A percentile compares a stretch with the other conserved stretches of the same genome.
Evolutionary conservation across 2,329 filamentous ascomycete genomes (phyloP).

Genomic region (Pseudonectria foliicola): DNA sequence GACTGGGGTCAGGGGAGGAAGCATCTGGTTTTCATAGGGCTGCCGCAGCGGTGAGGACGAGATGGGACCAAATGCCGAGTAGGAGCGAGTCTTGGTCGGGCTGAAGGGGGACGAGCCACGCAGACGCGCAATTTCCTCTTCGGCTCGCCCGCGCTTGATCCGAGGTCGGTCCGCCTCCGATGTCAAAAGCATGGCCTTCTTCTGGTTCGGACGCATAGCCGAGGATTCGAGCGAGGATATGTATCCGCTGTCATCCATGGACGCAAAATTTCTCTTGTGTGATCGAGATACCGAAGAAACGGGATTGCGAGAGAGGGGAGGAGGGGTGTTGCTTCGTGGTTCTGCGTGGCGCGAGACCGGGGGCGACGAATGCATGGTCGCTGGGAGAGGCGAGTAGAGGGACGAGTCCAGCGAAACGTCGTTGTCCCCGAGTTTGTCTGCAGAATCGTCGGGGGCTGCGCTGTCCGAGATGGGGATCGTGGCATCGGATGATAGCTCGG

Average conservation of each 20-base stretch:
- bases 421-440: conserved; percentile 35
- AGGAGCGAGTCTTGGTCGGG: conserved; percentile 63
- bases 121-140: conserved; percentile 91
- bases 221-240: conserved; percentile 95
- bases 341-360: conserved; percentile 59
- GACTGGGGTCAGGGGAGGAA: conserved; percentile 74
- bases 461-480: conserved; percentile 68
- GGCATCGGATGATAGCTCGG: conserved; percentile 68
- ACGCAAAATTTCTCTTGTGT: conserved; percentile 69
- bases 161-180: conserved; percentile 75
- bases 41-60: conserved; percentile 65
- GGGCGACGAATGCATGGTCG: conserved; percentile 81
- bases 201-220: conserved; percentile 63
- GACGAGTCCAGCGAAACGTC: conserved; percentile 39
- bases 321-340: conserved; percentile 65
- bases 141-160: conserved; percentile 82
- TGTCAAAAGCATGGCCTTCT: conserved; percentile 57
- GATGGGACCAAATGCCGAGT: conserved; percentile 41
- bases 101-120: conserved; percentile 91
- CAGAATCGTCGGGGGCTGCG: conserved; percentile 43
- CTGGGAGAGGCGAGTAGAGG: conserved; percentile 62
- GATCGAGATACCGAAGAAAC: conserved; percentile 59
- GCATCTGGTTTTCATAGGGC: conserved; percentile 50
- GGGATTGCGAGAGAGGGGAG: conserved; percentile 55
- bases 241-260: conserved; percentile 89